Base-by-base conservation (phyloP, 1,284 basidiomycete genomes). In the Ustilago crameri region DNA sequence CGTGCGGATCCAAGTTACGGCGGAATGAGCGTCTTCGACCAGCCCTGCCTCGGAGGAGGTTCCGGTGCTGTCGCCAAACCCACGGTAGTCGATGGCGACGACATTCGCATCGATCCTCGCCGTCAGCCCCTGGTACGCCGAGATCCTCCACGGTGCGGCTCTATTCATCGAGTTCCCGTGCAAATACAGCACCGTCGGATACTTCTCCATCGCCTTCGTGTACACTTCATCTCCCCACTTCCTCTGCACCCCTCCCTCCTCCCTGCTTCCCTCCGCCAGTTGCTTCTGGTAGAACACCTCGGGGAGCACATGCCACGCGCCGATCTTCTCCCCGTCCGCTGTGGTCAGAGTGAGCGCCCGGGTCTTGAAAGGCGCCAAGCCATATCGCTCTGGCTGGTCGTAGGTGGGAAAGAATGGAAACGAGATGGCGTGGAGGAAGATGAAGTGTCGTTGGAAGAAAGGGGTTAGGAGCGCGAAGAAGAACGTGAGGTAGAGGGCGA, bases 131-230 rank as follows among this genome's bases (percentile, higher is more conserved):
- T 86, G 83, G 80, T 91, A 91, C 41, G 89, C 86, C 4, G 86
- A 86, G 10, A 92, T 85, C 9, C 93, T 90, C 50, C 87, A 87
- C 0, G 84, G 76, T 7, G 88, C 86, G 0, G 91, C 91, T 15
- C 93, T 89, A 0, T 91, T 92, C 4, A 87, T 91, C 1, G 89
- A 91, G 75, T 96, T 96, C 12, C 95, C 95, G 74, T 98, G 95
- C 55, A 95, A 87, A 84, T 93, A 76, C 9, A 76, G 41, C 5
- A 74, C 49, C 7, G 76, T 78, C 0, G 76, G 78, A 24, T 71
- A 69, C 12, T 56, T 38, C 5, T 37, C 20, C 34, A 81, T 43
- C 9, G 77, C 77, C 14, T 22, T 14, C n/a, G 51, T 44, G 45
- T 71, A 81, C 32, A 74, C 53, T 0, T 48, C 51, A 0, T 66